Percentiles rank a stretch among this genome's conserved stretches.
These are phyloP conservation scores for Diaporthe sp. DNA, from an alignment of 2,329 filamentous ascomycete genomes.

Conservation along the genomic window DNA sequence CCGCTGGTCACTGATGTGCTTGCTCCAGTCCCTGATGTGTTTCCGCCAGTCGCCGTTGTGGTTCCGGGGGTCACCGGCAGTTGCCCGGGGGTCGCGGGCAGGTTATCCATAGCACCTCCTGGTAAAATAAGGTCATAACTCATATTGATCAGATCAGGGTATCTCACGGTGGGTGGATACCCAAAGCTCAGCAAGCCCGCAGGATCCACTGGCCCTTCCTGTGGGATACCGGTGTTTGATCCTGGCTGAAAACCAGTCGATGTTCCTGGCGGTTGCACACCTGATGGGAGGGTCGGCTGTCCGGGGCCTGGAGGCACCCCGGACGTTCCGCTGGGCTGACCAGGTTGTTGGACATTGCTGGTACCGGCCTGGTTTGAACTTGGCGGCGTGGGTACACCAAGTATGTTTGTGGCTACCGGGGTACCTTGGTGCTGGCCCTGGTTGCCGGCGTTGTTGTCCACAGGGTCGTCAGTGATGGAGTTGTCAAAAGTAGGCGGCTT, in stretches of 20 bases:
- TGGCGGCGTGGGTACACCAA: not conserved
- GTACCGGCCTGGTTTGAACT: not conserved
- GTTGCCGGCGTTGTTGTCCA: not conserved
- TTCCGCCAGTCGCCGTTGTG: not conserved
- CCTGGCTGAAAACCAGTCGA: not conserved
- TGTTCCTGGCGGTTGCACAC: not conserved
- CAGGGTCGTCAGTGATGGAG: not conserved
- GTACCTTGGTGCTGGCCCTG: not conserved
- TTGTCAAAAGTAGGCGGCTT: not conserved
- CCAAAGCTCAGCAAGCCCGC: too few species aligned
- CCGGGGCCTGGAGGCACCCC: not conserved
- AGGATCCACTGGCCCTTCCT: not conserved
- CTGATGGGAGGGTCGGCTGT: not conserved
- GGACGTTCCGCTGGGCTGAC: not conserved
- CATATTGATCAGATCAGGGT: not conserved
- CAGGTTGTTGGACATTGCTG: not conserved
- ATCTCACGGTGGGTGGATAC: not conserved
- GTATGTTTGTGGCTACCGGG: not conserved
- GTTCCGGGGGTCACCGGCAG: not conserved
- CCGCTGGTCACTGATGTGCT: not conserved
- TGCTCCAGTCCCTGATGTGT: not conserved
- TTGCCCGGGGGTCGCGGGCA: too few species aligned
- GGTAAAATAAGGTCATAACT: not conserved
- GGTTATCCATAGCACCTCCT: too few species aligned
- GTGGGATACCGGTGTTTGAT: not conserved